Conservation (phyloP, 176 grass and related monocot species). For the Coix lacrymajobi region DNA sequence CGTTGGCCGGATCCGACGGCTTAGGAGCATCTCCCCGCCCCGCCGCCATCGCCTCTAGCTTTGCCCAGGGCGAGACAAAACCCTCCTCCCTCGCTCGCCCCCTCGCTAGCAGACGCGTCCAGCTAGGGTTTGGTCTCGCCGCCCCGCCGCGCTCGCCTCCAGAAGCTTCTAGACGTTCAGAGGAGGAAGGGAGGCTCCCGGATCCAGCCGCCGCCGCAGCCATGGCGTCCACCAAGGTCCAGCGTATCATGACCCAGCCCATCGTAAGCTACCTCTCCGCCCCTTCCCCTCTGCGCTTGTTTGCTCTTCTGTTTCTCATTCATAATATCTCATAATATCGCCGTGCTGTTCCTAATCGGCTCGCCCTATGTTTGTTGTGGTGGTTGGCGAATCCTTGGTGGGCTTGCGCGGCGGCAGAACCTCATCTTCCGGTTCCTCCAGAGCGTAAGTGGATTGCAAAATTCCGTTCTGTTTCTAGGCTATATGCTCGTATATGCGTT, state of each 20-base stretch:
- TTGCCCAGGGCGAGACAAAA: neutral
- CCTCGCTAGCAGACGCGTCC: neutral
- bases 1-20: neutral
- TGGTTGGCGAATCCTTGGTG: neutral
- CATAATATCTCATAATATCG: neutral
- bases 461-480: neutral
- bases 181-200: neutral
- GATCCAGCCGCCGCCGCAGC: slow-evolving; percentile 15
- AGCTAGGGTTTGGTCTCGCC: neutral
- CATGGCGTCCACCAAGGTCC: slow-evolving; percentile 99
- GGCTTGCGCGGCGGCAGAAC: slow-evolving; percentile 48
- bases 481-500: neutral
- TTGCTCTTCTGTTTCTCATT: neutral
- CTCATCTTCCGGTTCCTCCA: slow-evolving; percentile 96
- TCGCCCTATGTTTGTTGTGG: neutral
- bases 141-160: neutral
- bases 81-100: neutral
- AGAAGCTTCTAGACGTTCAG: neutral
- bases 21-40: neutral
- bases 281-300: neutral
- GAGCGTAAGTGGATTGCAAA: slow-evolving; percentile 62
- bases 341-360: neutral
- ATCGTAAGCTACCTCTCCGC: slow-evolving; percentile 52
- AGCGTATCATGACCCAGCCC: slow-evolving; percentile 98
- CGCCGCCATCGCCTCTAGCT: too few relatives aligned